Evolutionary conservation across 2,329 filamentous ascomycete species (phyloP), one percentile per base, ranked within the genome.

Genomic region (Sarocladium brachiariae): DNA sequence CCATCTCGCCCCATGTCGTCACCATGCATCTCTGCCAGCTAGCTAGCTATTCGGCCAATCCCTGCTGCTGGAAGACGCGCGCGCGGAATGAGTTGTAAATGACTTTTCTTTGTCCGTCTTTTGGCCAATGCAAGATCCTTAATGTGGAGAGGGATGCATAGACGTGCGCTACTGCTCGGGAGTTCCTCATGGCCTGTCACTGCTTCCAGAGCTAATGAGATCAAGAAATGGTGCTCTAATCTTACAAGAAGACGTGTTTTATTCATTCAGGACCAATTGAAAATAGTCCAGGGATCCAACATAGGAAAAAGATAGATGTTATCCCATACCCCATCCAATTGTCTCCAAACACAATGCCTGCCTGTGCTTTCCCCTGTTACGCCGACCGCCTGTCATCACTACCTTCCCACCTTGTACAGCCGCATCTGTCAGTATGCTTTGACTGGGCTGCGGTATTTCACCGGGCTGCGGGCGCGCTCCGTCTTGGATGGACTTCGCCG

Each of bases 401-500:
- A 25, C 39, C 18, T 13, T 14, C 37, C n/a, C n/a, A n/a, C n/a
- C n/a, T n/a, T n/a, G n/a, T n/a, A n/a, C n/a, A n/a, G n/a, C n/a
- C n/a, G n/a, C n/a, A n/a, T n/a, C n/a, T n/a, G n/a, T 50, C 18
- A 70, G 30, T 68, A 69, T 1, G 54, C 59, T 57, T 72, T 73
- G 56, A 59, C 66, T 0, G 69, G 66, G 50, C 65, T 73, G 27
- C 58, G 55, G 23, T 63, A 62, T 60, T 79, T 80, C 8, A 70
- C 58, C 0, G 76, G 76, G 50, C 76, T 80, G 16, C 69, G 61
- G 11, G 68, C 68, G 41, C 76, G 65, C 4, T 78, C 74, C 0
- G 63, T 67, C 58, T 80, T 81, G 54, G 65, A 73, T 0, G 75
- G 76, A 56, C 68, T 77, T 49, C 72, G 67, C 49, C 73, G 68